phyloP scores from a whole-genome alignment of 495 filamentous ascomycete species.

The Penicillium waksmanii region DNA sequence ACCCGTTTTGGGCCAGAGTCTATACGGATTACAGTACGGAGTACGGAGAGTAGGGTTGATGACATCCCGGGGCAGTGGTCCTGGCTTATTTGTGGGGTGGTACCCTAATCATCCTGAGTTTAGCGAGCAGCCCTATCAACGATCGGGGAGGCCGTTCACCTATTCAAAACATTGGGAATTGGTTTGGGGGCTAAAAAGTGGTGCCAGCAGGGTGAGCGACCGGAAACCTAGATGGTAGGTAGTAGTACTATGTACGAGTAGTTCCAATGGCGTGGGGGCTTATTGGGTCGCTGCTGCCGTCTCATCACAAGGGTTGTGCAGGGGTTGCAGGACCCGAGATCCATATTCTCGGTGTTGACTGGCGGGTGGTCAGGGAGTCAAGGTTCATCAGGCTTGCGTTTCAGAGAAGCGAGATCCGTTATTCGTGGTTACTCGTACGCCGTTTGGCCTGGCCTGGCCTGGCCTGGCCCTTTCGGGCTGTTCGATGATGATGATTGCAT shows the following conservation, averaged over 20 bases:
- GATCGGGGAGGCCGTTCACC: background rate
- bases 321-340: constrained; percentile 1
- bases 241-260: no score
- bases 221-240: background rate
- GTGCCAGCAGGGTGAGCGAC: background rate
- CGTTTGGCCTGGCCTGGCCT: background rate
- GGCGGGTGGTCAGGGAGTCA: constrained; percentile 5
- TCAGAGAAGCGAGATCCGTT: background rate
- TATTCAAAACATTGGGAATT: no score
- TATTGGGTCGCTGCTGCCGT: constrained; percentile 10
- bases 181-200: constrained; percentile 1
- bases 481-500: background rate
- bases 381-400: constrained; percentile 8
- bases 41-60: background rate
- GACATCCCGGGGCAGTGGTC: constrained; percentile 19
- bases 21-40: no score
- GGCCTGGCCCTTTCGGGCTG: background rate
- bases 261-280: background rate
- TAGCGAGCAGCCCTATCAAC: constrained; percentile 8
- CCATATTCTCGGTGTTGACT: constrained; percentile 16
- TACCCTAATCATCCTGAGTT: constrained; percentile 24
- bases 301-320: constrained; percentile 15
- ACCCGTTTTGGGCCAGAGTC: background rate
- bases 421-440: background rate
- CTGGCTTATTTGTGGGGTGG: constrained; percentile 20